These are phyloP conservation scores for Debaryomyces prosopidis DNA, from an alignment of 805 yeast species.

Conservation along the genomic window DNA sequence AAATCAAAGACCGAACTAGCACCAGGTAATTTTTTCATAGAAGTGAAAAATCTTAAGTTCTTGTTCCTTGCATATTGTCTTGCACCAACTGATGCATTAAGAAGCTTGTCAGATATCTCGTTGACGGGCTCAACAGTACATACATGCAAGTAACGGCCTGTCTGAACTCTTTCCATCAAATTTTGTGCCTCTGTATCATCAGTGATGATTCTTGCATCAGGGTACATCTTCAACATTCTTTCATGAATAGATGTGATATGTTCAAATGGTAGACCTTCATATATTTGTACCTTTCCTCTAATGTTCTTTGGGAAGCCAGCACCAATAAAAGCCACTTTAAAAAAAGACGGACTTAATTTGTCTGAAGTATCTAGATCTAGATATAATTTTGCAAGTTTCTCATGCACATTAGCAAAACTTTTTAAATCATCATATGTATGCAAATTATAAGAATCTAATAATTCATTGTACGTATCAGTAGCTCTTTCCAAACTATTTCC, in stretches of 20 bases:
- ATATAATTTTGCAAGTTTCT: slow-evolving; percentile 67
- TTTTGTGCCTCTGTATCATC: slow-evolving; percentile 57
- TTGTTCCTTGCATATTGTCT: slow-evolving; percentile 75
- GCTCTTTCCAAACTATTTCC: slow-evolving; percentile 83
- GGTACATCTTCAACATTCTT: slow-evolving; percentile 70
- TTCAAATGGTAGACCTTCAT: slow-evolving; percentile 86
- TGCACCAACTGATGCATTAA: slow-evolving; percentile 58
- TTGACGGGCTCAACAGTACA: slow-evolving; percentile 69
- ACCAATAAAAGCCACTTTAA: slow-evolving; percentile 79
- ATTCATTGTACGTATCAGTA: slow-evolving; percentile 71
- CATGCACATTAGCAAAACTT: slow-evolving; percentile 72
- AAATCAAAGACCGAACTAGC: slow-evolving; percentile 68
- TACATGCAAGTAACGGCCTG: slow-evolving; percentile 75
- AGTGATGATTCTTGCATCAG: slow-evolving; percentile 74
- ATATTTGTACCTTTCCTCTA: slow-evolving; percentile 74
- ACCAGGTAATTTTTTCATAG: slow-evolving; percentile 71
- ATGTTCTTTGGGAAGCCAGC: slow-evolving; percentile 79
- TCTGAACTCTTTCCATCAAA: slow-evolving; percentile 50
- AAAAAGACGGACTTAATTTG: slow-evolving; percentile 73
- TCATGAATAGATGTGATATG: slow-evolving; percentile 82
- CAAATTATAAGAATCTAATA: slow-evolving; percentile 71
- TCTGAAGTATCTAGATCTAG: slow-evolving; percentile 65
- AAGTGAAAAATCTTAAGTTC: slow-evolving; percentile 68
- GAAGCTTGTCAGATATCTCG: slow-evolving; percentile 47
- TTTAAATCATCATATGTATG: slow-evolving; percentile 66